Conservation (phyloP, 768 basidiomycete species). For the Boletus rufocinnamomeus region DNA sequence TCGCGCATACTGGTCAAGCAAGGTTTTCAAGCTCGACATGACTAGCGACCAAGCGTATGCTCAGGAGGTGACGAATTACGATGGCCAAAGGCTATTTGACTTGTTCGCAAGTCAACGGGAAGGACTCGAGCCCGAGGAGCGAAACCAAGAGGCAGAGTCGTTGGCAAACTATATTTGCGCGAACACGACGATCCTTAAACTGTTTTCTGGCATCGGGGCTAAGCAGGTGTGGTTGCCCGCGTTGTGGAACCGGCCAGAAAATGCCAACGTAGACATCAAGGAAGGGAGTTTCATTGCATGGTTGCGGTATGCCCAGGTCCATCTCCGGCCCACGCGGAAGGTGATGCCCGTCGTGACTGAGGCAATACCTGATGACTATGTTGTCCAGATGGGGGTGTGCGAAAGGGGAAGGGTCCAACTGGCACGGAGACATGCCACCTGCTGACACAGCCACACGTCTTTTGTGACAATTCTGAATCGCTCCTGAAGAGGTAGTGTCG, state of each 20-base stretch:
- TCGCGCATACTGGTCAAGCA: conserved; percentile 4
- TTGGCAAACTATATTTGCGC: conserved; percentile 1
- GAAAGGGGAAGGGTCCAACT: neutral
- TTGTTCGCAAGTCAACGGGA: conserved; percentile 9
- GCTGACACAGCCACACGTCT: neutral
- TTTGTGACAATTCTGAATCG: too few species aligned
- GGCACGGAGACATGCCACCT: neutral
- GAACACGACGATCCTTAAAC: conserved; percentile 2
- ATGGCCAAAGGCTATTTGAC: conserved; percentile 4
- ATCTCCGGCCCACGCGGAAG: neutral
- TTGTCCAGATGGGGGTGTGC: neutral
- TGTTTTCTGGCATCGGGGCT: conserved; percentile 2
- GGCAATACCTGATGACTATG: conserved; percentile 1
- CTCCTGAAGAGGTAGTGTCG: too few species aligned
- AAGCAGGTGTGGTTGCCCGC: conserved; percentile 1
- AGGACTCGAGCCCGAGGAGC: neutral
- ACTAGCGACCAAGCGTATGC: conserved; percentile 2
- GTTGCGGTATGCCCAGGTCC: conserved; percentile 2
- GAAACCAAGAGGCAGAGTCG: conserved; percentile 7
- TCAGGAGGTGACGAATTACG: conserved; percentile 1
- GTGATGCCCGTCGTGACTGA: conserved; percentile 6
- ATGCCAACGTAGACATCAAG: conserved; percentile 3
- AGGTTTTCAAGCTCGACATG: conserved; percentile 4
- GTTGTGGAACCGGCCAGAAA: conserved; percentile 3
- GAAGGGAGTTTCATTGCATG: conserved; percentile 5